Evolutionary conservation across 345 rosid species (phyloP), one percentile per base, ranked within the genome.

Genomic region (Citrus unshiu): DNA sequence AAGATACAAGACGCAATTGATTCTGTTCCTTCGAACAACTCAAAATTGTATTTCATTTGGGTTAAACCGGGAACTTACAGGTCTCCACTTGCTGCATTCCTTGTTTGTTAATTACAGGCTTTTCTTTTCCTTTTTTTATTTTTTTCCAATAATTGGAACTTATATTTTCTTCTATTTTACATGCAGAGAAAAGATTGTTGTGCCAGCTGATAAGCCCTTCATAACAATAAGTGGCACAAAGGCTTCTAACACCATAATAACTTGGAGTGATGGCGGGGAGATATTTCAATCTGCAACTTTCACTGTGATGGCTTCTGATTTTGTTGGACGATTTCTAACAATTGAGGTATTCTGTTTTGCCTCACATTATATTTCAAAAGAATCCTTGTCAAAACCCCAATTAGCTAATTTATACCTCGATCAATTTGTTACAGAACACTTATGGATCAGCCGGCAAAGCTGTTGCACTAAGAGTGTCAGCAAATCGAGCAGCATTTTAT

Each of bases 21-120:
- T 32, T 79, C 87, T 7, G 87, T 93, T 62, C 93, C 97, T 10
- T 79, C 90, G 14, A 77, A 82, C 16, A 90, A 90, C 67, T 62
- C 85, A 12, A 81, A 88, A 14, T 68, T 78, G 68, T 78, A 87
- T 72, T 87, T 81, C 85, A 88, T 93, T 72, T 85, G 78, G 85
- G 93, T 93, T 72, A 89, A 90, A 74, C 91, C 97, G 14, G 95
- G 97, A 78, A 82, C 76, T n/a, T 93, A 93, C 86, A 82, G 93
- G 97, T 92, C 27, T 78, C 51, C 51, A 72, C 22, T 29, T 51
- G 8, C 30, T 64, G 68, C n/a, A 54, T 54, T 54, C 21, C 6
- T 54, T 54, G 18, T 46, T 46, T 46, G 51, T 46, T 46, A 46
- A 46, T 12, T 46, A 46, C 14, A 13, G 22, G 58, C 7, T 18